phyloP scores from a whole-genome alignment of 2,329 filamentous ascomycete species.

The Delphinella strobiligena region DNA sequence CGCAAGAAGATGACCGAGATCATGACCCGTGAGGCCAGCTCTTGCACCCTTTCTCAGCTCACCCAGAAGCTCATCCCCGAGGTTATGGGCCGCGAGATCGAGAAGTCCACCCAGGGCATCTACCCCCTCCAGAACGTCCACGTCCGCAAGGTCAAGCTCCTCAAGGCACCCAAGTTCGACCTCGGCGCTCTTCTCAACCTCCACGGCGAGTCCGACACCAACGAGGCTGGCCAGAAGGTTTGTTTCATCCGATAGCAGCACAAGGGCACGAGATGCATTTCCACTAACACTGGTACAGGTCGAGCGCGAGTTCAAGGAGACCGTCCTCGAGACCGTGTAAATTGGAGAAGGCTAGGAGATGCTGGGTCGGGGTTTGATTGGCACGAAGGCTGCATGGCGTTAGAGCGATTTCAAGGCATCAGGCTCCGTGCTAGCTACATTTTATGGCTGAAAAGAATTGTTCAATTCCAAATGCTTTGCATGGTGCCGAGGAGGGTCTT shows the following conservation, averaged over 20 bases:
- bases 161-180: slow-evolving; percentile 98
- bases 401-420: slow-evolving; percentile 11
- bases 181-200: slow-evolving; percentile 90
- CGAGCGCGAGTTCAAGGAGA: slow-evolving; percentile 99
- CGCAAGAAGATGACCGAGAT: slow-evolving; percentile 99
- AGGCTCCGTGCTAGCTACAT: slow-evolving; percentile 11
- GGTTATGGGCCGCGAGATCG: slow-evolving; percentile 98
- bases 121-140: slow-evolving; percentile 99
- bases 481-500: neutral
- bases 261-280: neutral
- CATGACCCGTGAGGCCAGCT: slow-evolving; percentile 89
- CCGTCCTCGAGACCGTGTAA: slow-evolving; percentile 89
- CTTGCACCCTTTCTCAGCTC: slow-evolving; percentile 90
- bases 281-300: slow-evolving; percentile 14
- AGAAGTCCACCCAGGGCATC: slow-evolving; percentile 99
- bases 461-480: slow-evolving; percentile 8
- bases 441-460: slow-evolving; percentile 12
- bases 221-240: slow-evolving; percentile 96
- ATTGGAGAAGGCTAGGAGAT: slow-evolving; percentile 4
- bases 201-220: slow-evolving; percentile 91
- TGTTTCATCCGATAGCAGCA: neutral
- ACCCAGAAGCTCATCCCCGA: slow-evolving; percentile 98
- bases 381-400: slow-evolving; percentile 11
- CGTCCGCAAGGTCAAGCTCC: slow-evolving; percentile 99
- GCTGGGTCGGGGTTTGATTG: slow-evolving; percentile 8